These are phyloP conservation scores for Suillus ampliporus DNA, from an alignment of 768 basidiomycete species.

Conservation along the genomic window DNA sequence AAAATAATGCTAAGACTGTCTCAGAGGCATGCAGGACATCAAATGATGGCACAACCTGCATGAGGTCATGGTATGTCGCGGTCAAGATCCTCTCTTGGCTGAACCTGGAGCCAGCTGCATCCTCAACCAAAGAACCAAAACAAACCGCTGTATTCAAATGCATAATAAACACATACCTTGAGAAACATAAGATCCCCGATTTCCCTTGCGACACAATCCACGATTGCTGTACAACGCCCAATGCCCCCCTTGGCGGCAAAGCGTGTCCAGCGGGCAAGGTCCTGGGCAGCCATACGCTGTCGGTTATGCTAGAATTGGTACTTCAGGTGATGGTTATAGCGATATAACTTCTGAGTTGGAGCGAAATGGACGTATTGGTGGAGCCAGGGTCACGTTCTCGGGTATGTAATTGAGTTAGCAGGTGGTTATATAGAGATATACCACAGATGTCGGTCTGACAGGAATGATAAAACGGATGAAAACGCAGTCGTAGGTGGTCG, in stretches of 20 bases:
- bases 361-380: not conserved
- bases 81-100: not conserved
- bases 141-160: not conserved
- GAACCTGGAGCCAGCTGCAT: not conserved
- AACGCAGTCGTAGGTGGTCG: not conserved
- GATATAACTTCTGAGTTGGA: not conserved
- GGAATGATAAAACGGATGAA: not conserved
- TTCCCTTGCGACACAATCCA: constrained; percentile 78
- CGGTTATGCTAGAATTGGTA: not conserved
- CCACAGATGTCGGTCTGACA: not conserved
- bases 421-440: not conserved
- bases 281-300: constrained; percentile 63
- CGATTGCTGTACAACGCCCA: constrained; percentile 73
- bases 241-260: constrained; percentile 89
- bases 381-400: constrained; percentile 4
- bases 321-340: not conserved
- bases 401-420: not conserved
- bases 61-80: not conserved
- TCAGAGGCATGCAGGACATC: not conserved
- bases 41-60: not conserved
- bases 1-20: not conserved
- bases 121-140: constrained; percentile 4
- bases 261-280: constrained; percentile 81
- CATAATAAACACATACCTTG: constrained; percentile 52
- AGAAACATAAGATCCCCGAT: constrained; percentile 87